Percentiles rank a stretch among this genome's conserved stretches.
These are phyloP conservation scores for Phytophthora hybrid DNA, from an alignment of 352 stramenopile genomes.

Conservation along the genomic window DNA sequence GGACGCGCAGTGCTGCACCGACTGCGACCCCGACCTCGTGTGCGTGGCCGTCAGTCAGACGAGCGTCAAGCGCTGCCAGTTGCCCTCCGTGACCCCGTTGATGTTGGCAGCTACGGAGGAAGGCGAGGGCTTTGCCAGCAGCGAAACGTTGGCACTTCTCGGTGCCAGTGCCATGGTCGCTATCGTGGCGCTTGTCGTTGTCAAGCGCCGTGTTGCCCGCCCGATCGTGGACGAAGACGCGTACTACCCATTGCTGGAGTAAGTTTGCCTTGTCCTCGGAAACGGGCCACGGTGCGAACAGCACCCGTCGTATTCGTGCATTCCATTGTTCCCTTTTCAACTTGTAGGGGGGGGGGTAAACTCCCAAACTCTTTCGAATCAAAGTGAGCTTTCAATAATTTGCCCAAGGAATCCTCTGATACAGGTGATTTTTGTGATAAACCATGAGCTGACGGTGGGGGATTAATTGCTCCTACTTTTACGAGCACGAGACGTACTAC, in stretches of 20 bases:
- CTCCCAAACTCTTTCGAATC: no score
- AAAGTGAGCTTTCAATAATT: no score
- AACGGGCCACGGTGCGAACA: not conserved
- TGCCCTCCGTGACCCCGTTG: not conserved
- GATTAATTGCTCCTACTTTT: no score
- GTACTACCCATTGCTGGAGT: constrained; percentile 70
- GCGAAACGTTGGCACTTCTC: constrained; percentile 41
- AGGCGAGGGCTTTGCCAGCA: constrained; percentile 28
- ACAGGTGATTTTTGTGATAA: no score
- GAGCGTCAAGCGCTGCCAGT: not conserved
- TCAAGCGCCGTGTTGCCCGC: constrained; percentile 33
- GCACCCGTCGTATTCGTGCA: not conserved
- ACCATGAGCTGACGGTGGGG: no score
- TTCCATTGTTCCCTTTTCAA: not conserved
- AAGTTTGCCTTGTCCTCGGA: not conserved
- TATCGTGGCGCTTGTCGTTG: constrained; percentile 62
- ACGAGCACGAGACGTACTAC: no score
- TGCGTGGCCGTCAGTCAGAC: not conserved
- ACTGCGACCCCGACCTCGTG: not conserved
- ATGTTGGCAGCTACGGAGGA: constrained; percentile 8
- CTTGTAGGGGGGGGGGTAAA: no score
- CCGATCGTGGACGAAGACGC: constrained; percentile 41
- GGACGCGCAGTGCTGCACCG: constrained; percentile 44
- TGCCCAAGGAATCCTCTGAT: no score
- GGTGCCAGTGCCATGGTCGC: constrained; percentile 56